Evolutionary conservation across 768 basidiomycete genomes (phyloP), one percentile per base, ranked within the genome.

Genomic region (Austroboletus eburneus): DNA sequence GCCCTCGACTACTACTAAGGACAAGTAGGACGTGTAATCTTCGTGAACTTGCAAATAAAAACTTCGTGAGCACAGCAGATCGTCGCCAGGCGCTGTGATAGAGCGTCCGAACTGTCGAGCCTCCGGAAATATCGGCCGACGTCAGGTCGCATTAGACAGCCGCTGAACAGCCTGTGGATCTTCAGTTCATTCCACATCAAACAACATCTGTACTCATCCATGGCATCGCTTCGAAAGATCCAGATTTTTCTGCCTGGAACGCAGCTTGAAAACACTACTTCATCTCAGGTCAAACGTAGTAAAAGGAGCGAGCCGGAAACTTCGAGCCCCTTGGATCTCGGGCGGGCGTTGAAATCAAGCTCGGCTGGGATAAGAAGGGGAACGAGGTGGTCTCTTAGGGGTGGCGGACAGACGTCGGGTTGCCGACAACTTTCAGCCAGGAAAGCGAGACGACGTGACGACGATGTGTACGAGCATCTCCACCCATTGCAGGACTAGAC

Each of bases 381-480:
- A 13, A 39, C 24, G n/a, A n/a, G n/a, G n/a, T n/a, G 20, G 8
- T 12, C 9, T 3, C 14, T 27, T 16, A 36, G 42, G 34, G 24
- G 21, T 23, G 17, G 7, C 9, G 30, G 20, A 3, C n/a, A 32
- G 33, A 29, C 21, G 10, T 32, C 23, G 18, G 18, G 7, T 16
- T 32, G 17, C 9, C 22, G 14, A 9, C n/a, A n/a, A 7, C 16
- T 13, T 34, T 9, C 46, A 1, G 9, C 39, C 29, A 69, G 66
- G 57, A 71, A 66, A 39, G 54, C 53, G 24, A 73, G 71, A 53
- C 66, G 72, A 42, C 67, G 70, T 12, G 77, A 75, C 52, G 77
- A 78, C 9, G 78, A 78, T 39, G 62, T 59, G 12, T 81, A 77
- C 56, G 67, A 75, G 0, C 76, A 83, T 61, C 66, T 85, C 12